These are phyloP conservation scores for Xylaria nigripes DNA, from an alignment of 495 filamentous ascomycete genomes.

Conservation along the genomic window DNA sequence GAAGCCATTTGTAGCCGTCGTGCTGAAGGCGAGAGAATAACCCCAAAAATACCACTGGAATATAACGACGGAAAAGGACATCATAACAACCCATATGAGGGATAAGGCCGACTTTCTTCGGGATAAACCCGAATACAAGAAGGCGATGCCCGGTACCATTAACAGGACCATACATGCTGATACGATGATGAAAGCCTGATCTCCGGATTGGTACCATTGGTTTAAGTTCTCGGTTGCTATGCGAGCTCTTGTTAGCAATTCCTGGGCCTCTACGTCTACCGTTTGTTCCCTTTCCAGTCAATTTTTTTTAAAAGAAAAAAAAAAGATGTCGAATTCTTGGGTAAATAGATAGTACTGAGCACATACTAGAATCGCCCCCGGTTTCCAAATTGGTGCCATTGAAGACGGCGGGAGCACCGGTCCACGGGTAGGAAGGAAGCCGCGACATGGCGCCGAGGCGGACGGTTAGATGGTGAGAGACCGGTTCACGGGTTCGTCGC, in stretches of 20 bases:
- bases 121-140: slow-evolving; percentile 96
- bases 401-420: slow-evolving; percentile 66
- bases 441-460: slow-evolving; percentile 44
- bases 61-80: slow-evolving; percentile 79
- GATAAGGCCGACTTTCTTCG: slow-evolving; percentile 92
- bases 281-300: neutral
- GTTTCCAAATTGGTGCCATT: slow-evolving; percentile 61
- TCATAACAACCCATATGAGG: slow-evolving; percentile 91
- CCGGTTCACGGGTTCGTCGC: neutral
- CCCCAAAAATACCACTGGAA: slow-evolving; percentile 99
- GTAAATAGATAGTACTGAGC: too few species aligned
- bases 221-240: slow-evolving; percentile 70
- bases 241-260: slow-evolving; percentile 11
- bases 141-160: slow-evolving; percentile 92
- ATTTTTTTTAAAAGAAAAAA: too few species aligned
- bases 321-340: too few species aligned
- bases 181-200: slow-evolving; percentile 81
- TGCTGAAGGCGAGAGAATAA: slow-evolving; percentile 86
- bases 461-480: neutral
- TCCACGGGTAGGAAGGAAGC: slow-evolving; percentile 60
- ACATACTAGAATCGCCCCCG: slow-evolving; percentile 80
- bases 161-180: slow-evolving; percentile 90
- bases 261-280: neutral
- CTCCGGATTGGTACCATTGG: slow-evolving; percentile 64
- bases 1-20: slow-evolving; percentile 64